Base-by-base conservation (phyloP, 495 filamentous ascomycete genomes). In the Cetradonia linearis region DNA sequence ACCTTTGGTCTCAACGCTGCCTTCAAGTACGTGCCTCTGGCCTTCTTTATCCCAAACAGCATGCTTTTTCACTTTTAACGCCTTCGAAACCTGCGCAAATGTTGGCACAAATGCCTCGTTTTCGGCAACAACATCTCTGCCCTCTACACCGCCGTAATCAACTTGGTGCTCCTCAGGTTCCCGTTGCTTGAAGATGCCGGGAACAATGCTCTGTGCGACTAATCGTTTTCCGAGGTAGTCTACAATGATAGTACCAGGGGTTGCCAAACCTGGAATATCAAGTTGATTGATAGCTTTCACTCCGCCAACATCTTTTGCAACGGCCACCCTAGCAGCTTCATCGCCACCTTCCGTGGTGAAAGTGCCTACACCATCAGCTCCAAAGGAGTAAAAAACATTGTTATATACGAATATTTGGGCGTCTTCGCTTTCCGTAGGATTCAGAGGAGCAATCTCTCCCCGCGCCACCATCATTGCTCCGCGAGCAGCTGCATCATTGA, bases 381-480 rank as follows among this genome's bases (percentile, higher is more conserved):
- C 94, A 67, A 95, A 96, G 3, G 93, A 97, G 77, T 92, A 97
- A 77, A 99, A 99, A 60, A 99, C 87, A 73, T 97, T 97, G 77
- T 97, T 97, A 74, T 96, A 97, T 18, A 99, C 91, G 69, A 96
- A 99, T 63, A 99, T 99, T 74, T 97, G 94, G 3, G 94, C 94
- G 71, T 97, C 91, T 50, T 77, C 81, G 54, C 77, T 83, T 72
- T 99, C 94, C 1, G 92, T 97, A 10, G 94, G 94, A 73, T 99
- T 99, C 55, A 99, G 74, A n/a, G 94, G 90, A 37, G 91, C 86
- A 57, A 99, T 84, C 71, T 99, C 94, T 38, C 92, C 94, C 59
- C 87, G 83, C 28, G 90, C 92, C 60, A 99, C 91, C 47, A 97
- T 74, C 36, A 95, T 85, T n/a, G 92, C 94, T 55, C 94, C 94